Evolutionary conservation across 345 rosid species (phyloP), one percentile per base, ranked within the genome.

Genomic region (Citrus glauca): DNA sequence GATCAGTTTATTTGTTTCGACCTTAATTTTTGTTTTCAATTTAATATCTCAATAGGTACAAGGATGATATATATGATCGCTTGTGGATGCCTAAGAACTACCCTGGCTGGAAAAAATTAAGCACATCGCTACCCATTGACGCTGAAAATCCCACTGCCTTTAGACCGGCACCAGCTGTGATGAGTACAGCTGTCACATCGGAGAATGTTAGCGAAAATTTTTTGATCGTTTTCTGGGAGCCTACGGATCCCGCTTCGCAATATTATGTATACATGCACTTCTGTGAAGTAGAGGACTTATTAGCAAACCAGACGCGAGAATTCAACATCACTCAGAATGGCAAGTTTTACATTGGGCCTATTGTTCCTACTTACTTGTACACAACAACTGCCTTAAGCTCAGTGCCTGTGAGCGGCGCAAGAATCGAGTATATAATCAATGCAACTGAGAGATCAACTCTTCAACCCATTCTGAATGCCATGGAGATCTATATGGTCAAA

Each of bases 401-500:
- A 45, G 50, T 45, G 50, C 50, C 50, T 13, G 50, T 45, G 50
- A 45, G 50, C 50, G 87, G 83, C 72, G 25, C 25, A 38, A 61
- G 64, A 16, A 78, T 79, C 62, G 72, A 73, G 37, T 1, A 85
- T 5, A 2, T 71, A 59, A 78, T 84, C 27, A 9, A 13, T 6
- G 78, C 2, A 63, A 30, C 71, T 2, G 35, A 4, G 30, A 56
- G 48, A 9, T 71, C 74, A 1, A 28, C 22, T 16, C 88, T 88
- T 79, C 91, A 90, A 9, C 92, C 91, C 32, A 66, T 85, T n/a
- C 80, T 91, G 60, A 91, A 90, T 27, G 93, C 85, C 16, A 71
- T 91, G 60, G 93, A 89, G 77, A 42, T 91, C 64, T 90, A 86
- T 71, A 32, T 13, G 32, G 83, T 74, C 0, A 79, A 73, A 72